Evolutionary conservation across 257 asterid species (phyloP).

Genomic region (Cordia subcordata): DNA sequence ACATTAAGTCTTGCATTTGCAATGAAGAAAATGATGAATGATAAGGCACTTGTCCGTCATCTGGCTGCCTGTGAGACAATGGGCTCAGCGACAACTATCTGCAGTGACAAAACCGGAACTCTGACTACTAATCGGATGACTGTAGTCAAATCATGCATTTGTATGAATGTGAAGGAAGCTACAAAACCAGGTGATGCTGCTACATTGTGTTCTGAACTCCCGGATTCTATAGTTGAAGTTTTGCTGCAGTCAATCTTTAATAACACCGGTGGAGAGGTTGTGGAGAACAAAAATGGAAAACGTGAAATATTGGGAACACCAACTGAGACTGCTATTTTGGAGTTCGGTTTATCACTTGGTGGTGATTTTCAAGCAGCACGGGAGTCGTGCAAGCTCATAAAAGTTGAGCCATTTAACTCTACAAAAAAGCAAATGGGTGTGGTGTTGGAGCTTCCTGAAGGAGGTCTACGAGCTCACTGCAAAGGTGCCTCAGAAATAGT

Average conservation of each 20-base stretch:
- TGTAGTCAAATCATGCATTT: slow-evolving; percentile 75
- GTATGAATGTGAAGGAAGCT: slow-evolving; percentile 50
- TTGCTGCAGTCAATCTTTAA: slow-evolving; percentile 72
- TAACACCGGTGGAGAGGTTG: slow-evolving; percentile 47
- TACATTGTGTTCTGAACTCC: slow-evolving; percentile 35
- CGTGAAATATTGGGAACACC: slow-evolving; percentile 23
- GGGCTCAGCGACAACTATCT: slow-evolving; percentile 26
- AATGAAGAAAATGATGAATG: slow-evolving; percentile 24
- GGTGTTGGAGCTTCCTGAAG: slow-evolving; percentile 67
- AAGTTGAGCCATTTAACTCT: slow-evolving; percentile 88
- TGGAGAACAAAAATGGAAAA: slow-evolving; percentile 15
- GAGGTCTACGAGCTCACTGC: slow-evolving; percentile 62
- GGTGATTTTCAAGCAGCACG: slow-evolving; percentile 58
- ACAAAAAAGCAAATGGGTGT: slow-evolving; percentile 83
- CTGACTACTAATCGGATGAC: slow-evolving; percentile 31
- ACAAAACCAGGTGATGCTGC: slow-evolving; percentile 14
- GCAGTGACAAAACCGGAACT: slow-evolving; percentile 27
- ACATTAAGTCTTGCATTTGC: slow-evolving; percentile 25
- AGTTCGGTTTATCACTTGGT: slow-evolving; percentile 71
- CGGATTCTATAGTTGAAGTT: slow-evolving; percentile 33
- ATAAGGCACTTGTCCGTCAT: slow-evolving; percentile 20
- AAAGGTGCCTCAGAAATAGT: slow-evolving; percentile 92
- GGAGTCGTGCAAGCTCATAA: slow-evolving; percentile 42
- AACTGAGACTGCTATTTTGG: slow-evolving; percentile 26
- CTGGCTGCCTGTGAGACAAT: slow-evolving; percentile 23